phyloP scores from a whole-genome alignment of 768 basidiomycete species.

The Pleurotus eryngii region DNA sequence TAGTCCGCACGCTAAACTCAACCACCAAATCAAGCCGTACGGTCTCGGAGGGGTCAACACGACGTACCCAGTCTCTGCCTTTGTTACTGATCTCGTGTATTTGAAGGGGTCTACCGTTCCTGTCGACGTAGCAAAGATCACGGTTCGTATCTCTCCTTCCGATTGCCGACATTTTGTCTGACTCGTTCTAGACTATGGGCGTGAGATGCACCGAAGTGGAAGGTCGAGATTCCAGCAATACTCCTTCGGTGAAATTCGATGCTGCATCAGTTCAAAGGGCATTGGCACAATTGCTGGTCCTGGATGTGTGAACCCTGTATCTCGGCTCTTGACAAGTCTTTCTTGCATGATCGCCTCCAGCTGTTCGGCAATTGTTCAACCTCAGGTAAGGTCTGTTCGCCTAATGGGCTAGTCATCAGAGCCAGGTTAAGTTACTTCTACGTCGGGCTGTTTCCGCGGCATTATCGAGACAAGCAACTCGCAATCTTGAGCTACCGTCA shows the following conservation, averaged over 20 bases:
- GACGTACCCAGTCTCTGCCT: constrained; percentile 72
- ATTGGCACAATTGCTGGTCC: not conserved
- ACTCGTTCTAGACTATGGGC: constrained; percentile 45
- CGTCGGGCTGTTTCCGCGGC: too few species aligned
- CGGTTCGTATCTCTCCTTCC: constrained; percentile 42
- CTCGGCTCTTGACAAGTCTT: too few species aligned
- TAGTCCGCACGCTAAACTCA: constrained; percentile 65
- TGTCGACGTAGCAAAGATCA: constrained; percentile 59
- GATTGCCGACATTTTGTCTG: constrained; percentile 1
- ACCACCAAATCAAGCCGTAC: constrained; percentile 48
- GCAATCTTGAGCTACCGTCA: too few species aligned
- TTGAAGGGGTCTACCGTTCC: constrained; percentile 58
- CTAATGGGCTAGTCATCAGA: too few species aligned
- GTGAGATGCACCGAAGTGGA: constrained; percentile 55
- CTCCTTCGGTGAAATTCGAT: not conserved
- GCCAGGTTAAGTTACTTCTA: too few species aligned
- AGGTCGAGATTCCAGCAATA: constrained; percentile 12
- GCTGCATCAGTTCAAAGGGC: not conserved
- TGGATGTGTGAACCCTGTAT: too few species aligned
- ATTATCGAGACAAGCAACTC: too few species aligned
- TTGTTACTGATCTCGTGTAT: constrained; percentile 83
- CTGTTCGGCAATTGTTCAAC: too few species aligned
- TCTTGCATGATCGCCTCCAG: too few species aligned
- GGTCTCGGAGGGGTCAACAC: constrained; percentile 60
- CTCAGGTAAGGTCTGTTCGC: too few species aligned